Evolutionary conservation across 352 stramenopile species (phyloP).

Genomic region (Halophytophthora batemanensis): DNA sequence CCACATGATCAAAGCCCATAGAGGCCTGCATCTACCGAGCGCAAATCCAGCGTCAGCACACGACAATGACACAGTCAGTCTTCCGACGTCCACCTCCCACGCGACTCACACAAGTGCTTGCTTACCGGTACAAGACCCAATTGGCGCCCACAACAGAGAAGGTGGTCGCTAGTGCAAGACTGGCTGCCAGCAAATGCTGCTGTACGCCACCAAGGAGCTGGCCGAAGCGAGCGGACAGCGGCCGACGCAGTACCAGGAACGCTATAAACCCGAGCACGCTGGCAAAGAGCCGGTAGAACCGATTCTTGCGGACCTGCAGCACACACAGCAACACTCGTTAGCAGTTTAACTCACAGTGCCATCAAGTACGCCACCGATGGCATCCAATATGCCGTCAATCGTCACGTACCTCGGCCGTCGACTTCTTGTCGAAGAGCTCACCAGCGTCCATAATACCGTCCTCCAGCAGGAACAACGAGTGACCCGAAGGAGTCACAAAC

Average conservation of each 20-base stretch:
- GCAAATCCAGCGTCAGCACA: neutral
- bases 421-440: constrained; percentile 51
- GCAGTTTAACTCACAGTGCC: too few relatives aligned
- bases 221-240: constrained; percentile 32
- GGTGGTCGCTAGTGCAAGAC: constrained; percentile 43
- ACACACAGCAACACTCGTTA: neutral
- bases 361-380: too few relatives aligned
- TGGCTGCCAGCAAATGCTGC: constrained; percentile 42
- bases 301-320: constrained; percentile 51
- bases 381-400: neutral
- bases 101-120: neutral
- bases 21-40: constrained; percentile 34
- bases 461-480: constrained; percentile 56
- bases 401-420: constrained; percentile 33
- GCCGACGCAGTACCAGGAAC: constrained; percentile 51
- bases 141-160: constrained; percentile 41
- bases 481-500: constrained; percentile 37
- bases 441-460: constrained; percentile 48
- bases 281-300: constrained; percentile 63
- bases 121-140: constrained; percentile 55
- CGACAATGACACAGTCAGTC: neutral
- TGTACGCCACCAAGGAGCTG: constrained; percentile 31
- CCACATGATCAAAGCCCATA: constrained; percentile 44
- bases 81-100: too few relatives aligned
- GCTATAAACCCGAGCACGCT: constrained; percentile 62